These are phyloP conservation scores for Eucalyptus lansdowneana DNA, from an alignment of 345 rosid genomes.

Conservation along the genomic window DNA sequence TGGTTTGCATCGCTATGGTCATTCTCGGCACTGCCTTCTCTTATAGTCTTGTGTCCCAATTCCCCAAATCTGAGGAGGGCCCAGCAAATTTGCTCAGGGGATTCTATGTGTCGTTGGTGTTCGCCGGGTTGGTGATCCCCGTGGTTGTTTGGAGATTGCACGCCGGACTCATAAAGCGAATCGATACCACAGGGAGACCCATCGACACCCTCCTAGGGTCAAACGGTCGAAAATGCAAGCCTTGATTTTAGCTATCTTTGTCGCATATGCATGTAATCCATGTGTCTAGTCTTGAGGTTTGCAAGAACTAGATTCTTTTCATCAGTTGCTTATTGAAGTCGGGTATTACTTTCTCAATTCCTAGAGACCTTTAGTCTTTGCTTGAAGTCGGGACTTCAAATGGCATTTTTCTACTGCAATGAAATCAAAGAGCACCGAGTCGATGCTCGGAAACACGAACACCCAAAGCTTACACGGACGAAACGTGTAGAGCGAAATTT, in stretches of 20 bases:
- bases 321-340: too few relatives aligned
- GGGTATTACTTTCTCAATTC: too few relatives aligned
- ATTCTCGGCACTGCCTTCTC: neutral
- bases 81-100: neutral
- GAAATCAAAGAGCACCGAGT: too few relatives aligned
- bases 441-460: too few relatives aligned
- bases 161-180: accelerated
- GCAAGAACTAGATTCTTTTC: too few relatives aligned
- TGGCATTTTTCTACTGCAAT: too few relatives aligned
- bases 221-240: accelerated
- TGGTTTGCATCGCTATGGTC: neutral
- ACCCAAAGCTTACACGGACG: too few relatives aligned
- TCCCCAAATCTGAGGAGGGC: neutral
- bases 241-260: neutral
- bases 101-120: neutral
- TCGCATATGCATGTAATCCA: neutral
- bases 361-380: too few relatives aligned
- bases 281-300: too few relatives aligned
- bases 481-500: neutral
- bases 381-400: too few relatives aligned
- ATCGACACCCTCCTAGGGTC: neutral
- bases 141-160: neutral
- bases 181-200: neutral
- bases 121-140: neutral
- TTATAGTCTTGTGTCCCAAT: neutral